Evolutionary conservation across 176 grass and related monocot species (phyloP).

Genomic region (Oryza brachyantha): DNA sequence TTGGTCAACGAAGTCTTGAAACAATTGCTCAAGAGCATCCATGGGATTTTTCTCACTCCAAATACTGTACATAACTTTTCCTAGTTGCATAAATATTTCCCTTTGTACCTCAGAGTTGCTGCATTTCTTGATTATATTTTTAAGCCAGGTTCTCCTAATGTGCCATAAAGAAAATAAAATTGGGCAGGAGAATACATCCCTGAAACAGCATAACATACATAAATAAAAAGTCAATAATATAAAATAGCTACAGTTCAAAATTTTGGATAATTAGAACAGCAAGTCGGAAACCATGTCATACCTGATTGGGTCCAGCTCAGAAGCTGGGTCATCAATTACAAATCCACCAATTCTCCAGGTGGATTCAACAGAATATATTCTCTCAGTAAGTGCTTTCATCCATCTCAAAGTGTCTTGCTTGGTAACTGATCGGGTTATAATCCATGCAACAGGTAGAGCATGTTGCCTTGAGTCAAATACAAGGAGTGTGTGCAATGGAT

Average conservation of each 20-base stretch:
- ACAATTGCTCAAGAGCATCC: conserved; percentile 61
- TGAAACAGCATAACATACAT: conserved; percentile 36
- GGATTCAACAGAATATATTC: conserved; percentile 59
- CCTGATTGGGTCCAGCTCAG: conserved; percentile 81
- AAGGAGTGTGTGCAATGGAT: conserved; percentile 83
- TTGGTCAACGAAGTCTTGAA: conserved; percentile 93
- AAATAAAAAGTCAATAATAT: neutral
- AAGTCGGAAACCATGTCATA: conserved; percentile 5
- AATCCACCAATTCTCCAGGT: conserved; percentile 67
- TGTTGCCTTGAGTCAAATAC: conserved; percentile 85
- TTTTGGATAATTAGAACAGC: neutral
- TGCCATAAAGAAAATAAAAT: conserved; percentile 83
- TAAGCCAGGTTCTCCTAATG: conserved; percentile 84
- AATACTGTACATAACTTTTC: conserved; percentile 68
- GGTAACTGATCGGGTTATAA: conserved; percentile 84
- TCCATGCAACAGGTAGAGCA: conserved; percentile 81
- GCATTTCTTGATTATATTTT: conserved; percentile 85
- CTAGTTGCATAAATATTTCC: conserved; percentile 67
- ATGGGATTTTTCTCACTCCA: conserved; percentile 65
- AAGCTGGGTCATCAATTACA: conserved; percentile 79
- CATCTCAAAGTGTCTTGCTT: conserved; percentile 78
- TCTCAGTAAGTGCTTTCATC: conserved; percentile 80
- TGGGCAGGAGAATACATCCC: conserved; percentile 70
- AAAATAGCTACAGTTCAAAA: neutral
- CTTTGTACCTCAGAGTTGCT: conserved; percentile 60